Base-by-base conservation (phyloP, 2,329 filamentous ascomycete species). In the Thyridium curvatum region DNA sequence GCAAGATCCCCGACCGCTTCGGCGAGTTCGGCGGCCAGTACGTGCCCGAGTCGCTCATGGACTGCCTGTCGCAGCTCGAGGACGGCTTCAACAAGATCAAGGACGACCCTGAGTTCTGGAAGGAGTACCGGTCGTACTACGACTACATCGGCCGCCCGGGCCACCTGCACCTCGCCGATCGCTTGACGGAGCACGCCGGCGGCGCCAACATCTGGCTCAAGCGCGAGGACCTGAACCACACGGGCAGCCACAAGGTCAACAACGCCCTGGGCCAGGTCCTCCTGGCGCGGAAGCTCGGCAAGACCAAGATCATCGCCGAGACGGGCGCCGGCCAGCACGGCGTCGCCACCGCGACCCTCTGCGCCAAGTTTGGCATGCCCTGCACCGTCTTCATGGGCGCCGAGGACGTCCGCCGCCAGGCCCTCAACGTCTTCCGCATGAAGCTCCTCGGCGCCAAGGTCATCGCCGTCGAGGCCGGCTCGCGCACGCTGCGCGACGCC, bases 211-310 rank as follows among this genome's bases (percentile, higher is more conserved):
- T 98, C 68, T 98, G 91, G 84, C 69, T 98, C 50, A 98, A 98
- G 77, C 81, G 93, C 52, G 93, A 98, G 66, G 93, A 98, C 60
- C 71, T 97, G 41, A 97, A 97, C 66, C 93, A 98, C 61, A 97
- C 93, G 8, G 93, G 93, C 49, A 94, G 86, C 46, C 93, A 98
- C 74, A 98, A 98, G 77, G 97, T 98, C 72, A 98, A 98, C 72
- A 98, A 98, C 55, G 93, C 93, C 1, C 71, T 98, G 8, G 93
- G 93, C 3, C 93, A 98, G 63, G 81, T 96, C 35, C 76, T 98
- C 12, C 69, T 98, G 30, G 93, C 93, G 2, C 77, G 77, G 52
- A 75, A 88, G 45, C 67, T 98, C 35, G 93, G 93, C 37, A 98
- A 98, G 77, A 96, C 83, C 6, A 85, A 89, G 60, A 97, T 98